These are phyloP conservation scores for Aspergillus pseudoglaucus DNA, from an alignment of 2,329 filamentous ascomycete genomes.

Conservation along the genomic window DNA sequence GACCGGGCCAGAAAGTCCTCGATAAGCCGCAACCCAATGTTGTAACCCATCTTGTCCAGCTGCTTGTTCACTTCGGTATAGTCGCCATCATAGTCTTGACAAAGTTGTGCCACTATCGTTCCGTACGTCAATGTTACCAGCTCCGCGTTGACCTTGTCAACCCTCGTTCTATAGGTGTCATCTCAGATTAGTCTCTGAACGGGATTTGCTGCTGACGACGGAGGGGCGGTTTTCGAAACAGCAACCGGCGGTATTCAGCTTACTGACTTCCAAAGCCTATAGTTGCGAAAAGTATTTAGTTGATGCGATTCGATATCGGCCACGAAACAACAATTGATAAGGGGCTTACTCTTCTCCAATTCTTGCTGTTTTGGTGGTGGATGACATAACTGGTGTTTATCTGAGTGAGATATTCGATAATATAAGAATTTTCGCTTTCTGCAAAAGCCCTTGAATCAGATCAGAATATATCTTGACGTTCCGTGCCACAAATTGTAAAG, in stretches of 20 bases:
- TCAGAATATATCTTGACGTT: not conserved
- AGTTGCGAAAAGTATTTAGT: constrained; percentile 19
- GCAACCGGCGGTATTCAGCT: constrained; percentile 7
- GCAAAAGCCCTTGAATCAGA: not conserved
- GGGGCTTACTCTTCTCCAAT: constrained; percentile 66
- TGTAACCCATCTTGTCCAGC: constrained; percentile 98
- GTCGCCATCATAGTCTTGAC: constrained; percentile 91
- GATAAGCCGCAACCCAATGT: constrained; percentile 90
- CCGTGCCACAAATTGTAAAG: constrained; percentile 1
- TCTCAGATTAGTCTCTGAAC: constrained; percentile 9
- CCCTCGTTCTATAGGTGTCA: constrained; percentile 61
- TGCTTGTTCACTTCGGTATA: constrained; percentile 96
- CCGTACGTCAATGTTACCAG: constrained; percentile 96
- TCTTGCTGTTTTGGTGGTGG: constrained; percentile 59
- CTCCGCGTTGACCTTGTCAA: constrained; percentile 97
- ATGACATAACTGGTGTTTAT: constrained; percentile 40
- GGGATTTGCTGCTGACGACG: not conserved
- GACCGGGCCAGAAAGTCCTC: constrained; percentile 97
- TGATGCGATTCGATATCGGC: constrained; percentile 17
- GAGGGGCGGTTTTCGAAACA: not conserved
- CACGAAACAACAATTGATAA: constrained; percentile 1
- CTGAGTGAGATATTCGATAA: constrained; percentile 1
- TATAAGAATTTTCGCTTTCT: not conserved
- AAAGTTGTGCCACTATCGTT: constrained; percentile 92
- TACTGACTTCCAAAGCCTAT: constrained; percentile 87